These are phyloP conservation scores for Rhododendron griersonianum DNA, from an alignment of 148 eudicot genomes.

Conservation along the genomic window DNA sequence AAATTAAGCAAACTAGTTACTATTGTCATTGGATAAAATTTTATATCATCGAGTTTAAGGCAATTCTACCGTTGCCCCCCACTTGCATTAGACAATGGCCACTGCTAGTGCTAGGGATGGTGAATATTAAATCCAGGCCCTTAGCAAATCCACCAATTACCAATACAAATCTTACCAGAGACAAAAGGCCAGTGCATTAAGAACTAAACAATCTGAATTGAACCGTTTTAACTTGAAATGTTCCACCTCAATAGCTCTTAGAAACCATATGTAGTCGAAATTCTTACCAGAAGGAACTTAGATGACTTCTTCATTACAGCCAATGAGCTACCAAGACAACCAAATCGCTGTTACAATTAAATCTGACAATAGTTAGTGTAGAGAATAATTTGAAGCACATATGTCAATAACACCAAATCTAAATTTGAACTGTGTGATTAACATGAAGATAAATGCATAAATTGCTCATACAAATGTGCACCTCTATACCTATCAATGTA, in stretches of 20 bases:
- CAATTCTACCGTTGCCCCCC: not conserved
- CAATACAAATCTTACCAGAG: not conserved
- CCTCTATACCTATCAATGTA: not conserved
- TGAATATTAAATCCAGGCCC: not conserved
- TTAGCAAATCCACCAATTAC: not conserved
- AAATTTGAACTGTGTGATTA: not conserved
- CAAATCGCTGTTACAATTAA: slow-evolving; percentile 65
- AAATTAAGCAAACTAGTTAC: not conserved
- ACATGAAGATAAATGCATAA: not conserved
- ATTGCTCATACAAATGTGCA: not conserved
- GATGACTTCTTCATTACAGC: slow-evolving; percentile 80
- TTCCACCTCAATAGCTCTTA: not conserved
- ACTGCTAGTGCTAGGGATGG: not conserved
- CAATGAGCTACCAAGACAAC: slow-evolving; percentile 85
- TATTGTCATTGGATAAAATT: not conserved
- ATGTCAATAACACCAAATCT: not conserved
- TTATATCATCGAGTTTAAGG: not conserved
- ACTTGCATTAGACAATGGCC: not conserved
- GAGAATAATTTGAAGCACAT: not conserved
- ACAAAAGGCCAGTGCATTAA: not conserved
- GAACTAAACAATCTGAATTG: not conserved
- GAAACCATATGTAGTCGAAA: not conserved
- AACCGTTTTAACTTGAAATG: not conserved
- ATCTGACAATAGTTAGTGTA: not conserved
- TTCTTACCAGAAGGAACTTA: slow-evolving; percentile 68